A percentile compares a stretch with the other conserved stretches of the same genome.
Conservation (phyloP, 352 stramenopile species). For the Globisporangium canariense region DNA sequence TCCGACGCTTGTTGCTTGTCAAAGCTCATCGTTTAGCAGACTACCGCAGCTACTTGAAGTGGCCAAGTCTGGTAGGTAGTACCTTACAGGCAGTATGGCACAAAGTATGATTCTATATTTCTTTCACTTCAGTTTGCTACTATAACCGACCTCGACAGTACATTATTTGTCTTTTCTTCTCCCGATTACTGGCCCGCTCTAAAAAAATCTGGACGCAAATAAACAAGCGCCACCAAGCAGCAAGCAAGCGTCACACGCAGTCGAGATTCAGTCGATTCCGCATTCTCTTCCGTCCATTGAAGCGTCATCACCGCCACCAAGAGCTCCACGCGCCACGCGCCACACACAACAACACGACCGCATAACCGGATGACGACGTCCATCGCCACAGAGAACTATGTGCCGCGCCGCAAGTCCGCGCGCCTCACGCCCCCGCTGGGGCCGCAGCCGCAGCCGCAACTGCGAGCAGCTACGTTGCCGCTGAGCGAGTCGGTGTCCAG, state of each 20-base stretch:
- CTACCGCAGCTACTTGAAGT: too few species aligned
- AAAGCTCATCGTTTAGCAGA: too few species aligned
- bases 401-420: slow-evolving; percentile 15
- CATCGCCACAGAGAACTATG: slow-evolving; percentile 13
- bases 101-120: too few species aligned
- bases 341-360: too few species aligned
- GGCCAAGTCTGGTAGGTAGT: too few species aligned
- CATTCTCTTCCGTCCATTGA: slow-evolving; percentile 3
- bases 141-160: too few species aligned
- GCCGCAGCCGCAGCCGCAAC: not conserved
- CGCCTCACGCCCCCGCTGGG: slow-evolving; percentile 13
- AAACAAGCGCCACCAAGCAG: not conserved
- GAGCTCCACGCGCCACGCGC: not conserved
- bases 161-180: too few species aligned
- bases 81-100: too few species aligned
- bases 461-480: slow-evolving; percentile 1
- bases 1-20: too few species aligned
- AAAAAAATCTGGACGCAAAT: too few species aligned
- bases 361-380: slow-evolving; percentile 10
- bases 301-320: slow-evolving; percentile 3
- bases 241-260: not conserved
- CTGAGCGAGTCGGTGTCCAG: not conserved
- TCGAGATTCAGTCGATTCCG: slow-evolving; percentile 1
- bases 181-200: too few species aligned
- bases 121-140: too few species aligned